These are phyloP conservation scores for Teratosphaeria gauchensis DNA, from an alignment of 2,329 filamentous ascomycete genomes.

Conservation along the genomic window DNA sequence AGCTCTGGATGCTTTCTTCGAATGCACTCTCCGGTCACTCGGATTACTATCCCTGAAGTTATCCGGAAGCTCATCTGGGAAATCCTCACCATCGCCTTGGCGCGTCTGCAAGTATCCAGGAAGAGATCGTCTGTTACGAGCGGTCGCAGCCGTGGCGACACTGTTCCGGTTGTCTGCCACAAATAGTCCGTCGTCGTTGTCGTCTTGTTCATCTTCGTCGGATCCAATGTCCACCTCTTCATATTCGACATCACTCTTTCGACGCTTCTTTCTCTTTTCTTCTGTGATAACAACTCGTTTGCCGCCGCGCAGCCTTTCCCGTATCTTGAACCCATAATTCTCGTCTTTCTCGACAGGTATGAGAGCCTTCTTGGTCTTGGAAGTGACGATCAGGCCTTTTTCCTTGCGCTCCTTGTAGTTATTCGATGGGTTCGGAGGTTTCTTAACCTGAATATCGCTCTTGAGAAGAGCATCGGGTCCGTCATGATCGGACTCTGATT, in stretches of 20 bases:
- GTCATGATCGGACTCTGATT: constrained; percentile 14
- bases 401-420: constrained; percentile 30
- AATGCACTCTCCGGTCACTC: constrained; percentile 13
- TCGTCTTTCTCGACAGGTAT: constrained; percentile 25
- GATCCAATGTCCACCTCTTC: constrained; percentile 40
- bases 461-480: constrained; percentile 15
- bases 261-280: constrained; percentile 7
- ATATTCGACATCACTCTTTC: constrained; percentile 23
- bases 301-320: constrained; percentile 22
- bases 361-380: constrained; percentile 23
- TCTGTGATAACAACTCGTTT: constrained; percentile 6
- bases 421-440: constrained; percentile 18
- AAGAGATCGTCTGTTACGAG: constrained; percentile 10
- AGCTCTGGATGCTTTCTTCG: constrained; percentile 3
- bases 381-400: constrained; percentile 17
- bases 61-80: constrained; percentile 34
- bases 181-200: constrained; percentile 19
- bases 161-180: neutral
- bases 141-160: neutral
- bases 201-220: constrained; percentile 32
- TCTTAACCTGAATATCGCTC: constrained; percentile 25
- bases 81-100: constrained; percentile 28
- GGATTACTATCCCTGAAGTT: constrained; percentile 29
- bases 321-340: constrained; percentile 23
- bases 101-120: constrained; percentile 34